Conservation (phyloP, 1,284 basidiomycete genomes). For the Puccinia hordei region DNA sequence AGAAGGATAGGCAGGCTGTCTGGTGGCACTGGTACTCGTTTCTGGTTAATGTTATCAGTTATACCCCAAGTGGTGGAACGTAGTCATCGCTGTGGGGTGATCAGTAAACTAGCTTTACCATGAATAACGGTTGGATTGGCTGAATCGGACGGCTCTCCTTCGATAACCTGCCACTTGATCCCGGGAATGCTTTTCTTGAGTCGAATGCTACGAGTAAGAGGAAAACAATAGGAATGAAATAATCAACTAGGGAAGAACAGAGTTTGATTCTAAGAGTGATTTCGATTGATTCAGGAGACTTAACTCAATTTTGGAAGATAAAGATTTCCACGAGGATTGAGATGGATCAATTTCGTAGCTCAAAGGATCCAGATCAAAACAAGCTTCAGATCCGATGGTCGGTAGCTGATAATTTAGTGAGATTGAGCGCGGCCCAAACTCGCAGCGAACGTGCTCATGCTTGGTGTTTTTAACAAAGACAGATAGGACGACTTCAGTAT, state of each 20-base stretch:
- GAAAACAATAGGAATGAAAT: too few relatives aligned
- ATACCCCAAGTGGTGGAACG: too few relatives aligned
- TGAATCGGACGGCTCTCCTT: slow-evolving; percentile 64
- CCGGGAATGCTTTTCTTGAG: slow-evolving; percentile 68
- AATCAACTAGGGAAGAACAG: too few relatives aligned
- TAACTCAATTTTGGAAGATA: slow-evolving; percentile 78
- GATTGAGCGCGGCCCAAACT: slow-evolving; percentile 16
- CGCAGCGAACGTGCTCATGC: slow-evolving; percentile 52
- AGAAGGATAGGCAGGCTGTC: slow-evolving; percentile 54
- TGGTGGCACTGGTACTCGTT: background rate
- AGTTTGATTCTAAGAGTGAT: too few relatives aligned
- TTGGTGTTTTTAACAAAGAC: slow-evolving; percentile 56
- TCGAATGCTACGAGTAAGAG: too few relatives aligned
- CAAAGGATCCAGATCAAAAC: slow-evolving; percentile 68
- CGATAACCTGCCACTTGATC: slow-evolving; percentile 72
- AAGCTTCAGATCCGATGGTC: slow-evolving; percentile 26
- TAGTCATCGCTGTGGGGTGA: background rate
- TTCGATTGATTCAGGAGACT: slow-evolving; percentile 55
- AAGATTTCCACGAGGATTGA: slow-evolving; percentile 69
- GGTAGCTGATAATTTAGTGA: slow-evolving; percentile 32
- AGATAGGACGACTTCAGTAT: slow-evolving; percentile 55
- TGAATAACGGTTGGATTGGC: background rate
- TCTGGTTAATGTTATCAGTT: background rate
- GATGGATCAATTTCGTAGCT: slow-evolving; percentile 75
- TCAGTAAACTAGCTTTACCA: background rate